Evolutionary conservation across 192 early-diverging fungal species (phyloP), one percentile per base, ranked within the genome.

Genomic region (Coemansia sp.): DNA sequence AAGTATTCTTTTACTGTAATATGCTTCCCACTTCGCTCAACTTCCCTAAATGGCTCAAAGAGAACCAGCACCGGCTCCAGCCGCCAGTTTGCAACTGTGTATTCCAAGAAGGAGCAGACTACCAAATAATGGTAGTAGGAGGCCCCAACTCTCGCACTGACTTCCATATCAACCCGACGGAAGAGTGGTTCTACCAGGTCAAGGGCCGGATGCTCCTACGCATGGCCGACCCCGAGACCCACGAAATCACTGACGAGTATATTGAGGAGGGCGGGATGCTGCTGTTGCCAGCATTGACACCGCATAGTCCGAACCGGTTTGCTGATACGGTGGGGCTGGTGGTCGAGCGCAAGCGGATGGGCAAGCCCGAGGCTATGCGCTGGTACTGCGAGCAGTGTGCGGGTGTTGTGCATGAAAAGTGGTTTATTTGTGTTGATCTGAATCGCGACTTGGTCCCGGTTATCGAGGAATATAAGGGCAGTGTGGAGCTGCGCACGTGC

Each of bases 171-270:
- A 99, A 99, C 81, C 87, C 89, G 59, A 99, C 97, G 4, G 97
- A 99, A 86, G 97, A 99, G 70, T 99, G 94, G 93, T 99, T 99
- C 80, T 94, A 91, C 82, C 96, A 98, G 76, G 76, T 94, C 82
- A 93, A 93, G 74, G 97, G 97, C 7, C 87, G 90, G 43, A 93
- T 99, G 94, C 60, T 94, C n/a, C 82, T 99, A 49, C 95, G 94
- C 46, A 87, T 97, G 59, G 94, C 96, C 2, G 88, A 91, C 31
- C 67, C 77, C 4, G 86, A 88, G 27, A 80, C 77, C n/a, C 59
- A 75, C 53, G 66, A 86, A 54, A 91, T 89, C 62, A 89, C 87
- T 47, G 94, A 98, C 83, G 86, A 96, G 59, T 79, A 84, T 46
- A 92, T 99, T 78, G 82, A 86, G 46, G 95, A 99, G 76, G 96